A percentile compares a stretch with the other conserved stretches of the same genome.
Conservation (phyloP, 768 basidiomycete species). For the Kwoniella sp. region DNA sequence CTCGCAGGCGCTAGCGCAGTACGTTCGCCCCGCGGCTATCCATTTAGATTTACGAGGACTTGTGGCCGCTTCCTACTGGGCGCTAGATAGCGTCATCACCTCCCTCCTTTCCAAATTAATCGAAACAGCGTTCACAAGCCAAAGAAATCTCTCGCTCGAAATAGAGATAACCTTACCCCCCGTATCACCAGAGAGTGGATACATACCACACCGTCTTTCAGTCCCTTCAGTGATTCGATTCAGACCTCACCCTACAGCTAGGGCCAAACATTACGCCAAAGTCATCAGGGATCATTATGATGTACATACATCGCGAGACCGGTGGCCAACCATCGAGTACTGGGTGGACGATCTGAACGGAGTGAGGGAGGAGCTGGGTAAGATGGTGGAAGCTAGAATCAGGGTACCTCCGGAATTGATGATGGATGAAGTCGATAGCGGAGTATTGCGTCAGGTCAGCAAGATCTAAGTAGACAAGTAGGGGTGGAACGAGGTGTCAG, state of each 20-base stretch:
- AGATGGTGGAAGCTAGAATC: conserved; percentile 1
- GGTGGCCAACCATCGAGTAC: conserved; percentile 1
- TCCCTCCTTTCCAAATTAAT: not conserved
- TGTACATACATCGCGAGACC: conserved; percentile 9
- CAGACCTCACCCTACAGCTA: not conserved
- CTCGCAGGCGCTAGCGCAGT: not conserved
- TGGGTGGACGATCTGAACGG: conserved; percentile 3
- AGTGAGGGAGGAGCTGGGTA: conserved; percentile 2
- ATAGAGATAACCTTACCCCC: not conserved
- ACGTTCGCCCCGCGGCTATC: not conserved
- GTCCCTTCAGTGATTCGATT: conserved; percentile 3
- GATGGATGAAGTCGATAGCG: conserved; percentile 1
- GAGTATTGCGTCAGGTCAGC: conserved; percentile 1
- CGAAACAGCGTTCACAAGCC: too few relatives aligned
- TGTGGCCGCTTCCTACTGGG: conserved; percentile 1
- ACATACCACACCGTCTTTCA: conserved; percentile 13
- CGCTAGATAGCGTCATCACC: conserved; percentile 1
- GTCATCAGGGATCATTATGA: conserved; percentile 21
- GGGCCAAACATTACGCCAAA: conserved; percentile 2
- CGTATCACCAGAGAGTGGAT: conserved; percentile 1
- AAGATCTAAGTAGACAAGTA: too few relatives aligned
- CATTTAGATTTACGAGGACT: not conserved
- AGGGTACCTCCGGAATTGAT: conserved; percentile 7
- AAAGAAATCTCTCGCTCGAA: not conserved
- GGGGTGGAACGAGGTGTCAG: too few relatives aligned